Evolutionary conservation across 352 stramenopile genomes (phyloP).

Genomic region (Thalassiosira mediterranea): DNA sequence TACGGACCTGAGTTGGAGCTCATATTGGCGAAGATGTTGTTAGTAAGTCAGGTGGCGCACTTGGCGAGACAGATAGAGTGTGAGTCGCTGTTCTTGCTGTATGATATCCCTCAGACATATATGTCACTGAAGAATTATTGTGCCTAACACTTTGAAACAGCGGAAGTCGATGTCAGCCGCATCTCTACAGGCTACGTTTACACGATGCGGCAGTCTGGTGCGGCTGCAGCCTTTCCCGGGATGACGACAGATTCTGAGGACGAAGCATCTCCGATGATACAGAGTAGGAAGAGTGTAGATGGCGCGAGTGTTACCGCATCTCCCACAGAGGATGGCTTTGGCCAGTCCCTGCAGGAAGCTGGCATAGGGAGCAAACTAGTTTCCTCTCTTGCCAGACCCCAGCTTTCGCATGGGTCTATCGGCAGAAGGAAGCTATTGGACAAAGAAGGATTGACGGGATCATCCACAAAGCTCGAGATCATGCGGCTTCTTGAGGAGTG

Average conservation of each 20-base stretch:
- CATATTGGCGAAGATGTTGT: slow-evolving; percentile 58
- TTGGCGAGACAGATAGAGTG: slow-evolving; percentile 45
- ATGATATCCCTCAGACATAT: neutral
- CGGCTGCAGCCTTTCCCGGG: slow-evolving; percentile 19
- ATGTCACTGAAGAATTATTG: too few species aligned
- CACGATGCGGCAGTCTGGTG: slow-evolving; percentile 27
- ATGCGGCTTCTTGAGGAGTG: slow-evolving; percentile 54
- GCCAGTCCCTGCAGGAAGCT: slow-evolving; percentile 31
- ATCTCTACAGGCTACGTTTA: slow-evolving; percentile 35
- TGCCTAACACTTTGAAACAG: slow-evolving; percentile 2
- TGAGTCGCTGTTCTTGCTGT: neutral
- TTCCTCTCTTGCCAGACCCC: slow-evolving; percentile 3
- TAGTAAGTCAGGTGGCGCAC: slow-evolving; percentile 49
- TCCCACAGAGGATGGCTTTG: slow-evolving; percentile 53
- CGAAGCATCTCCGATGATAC: slow-evolving; percentile 2
- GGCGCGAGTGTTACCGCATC: too few species aligned
- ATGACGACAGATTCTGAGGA: slow-evolving; percentile 47
- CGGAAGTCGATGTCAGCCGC: slow-evolving; percentile 14
- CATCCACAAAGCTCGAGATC: slow-evolving; percentile 39
- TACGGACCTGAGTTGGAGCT: slow-evolving; percentile 59
- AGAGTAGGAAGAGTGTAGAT: slow-evolving; percentile 5
- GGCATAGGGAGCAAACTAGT: slow-evolving; percentile 29
- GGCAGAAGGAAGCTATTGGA: slow-evolving; percentile 5
- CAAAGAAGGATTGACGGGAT: slow-evolving; percentile 1
- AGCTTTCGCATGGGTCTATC: neutral